Conservation (phyloP, 768 basidiomycete genomes). For the Russula sp. region DNA sequence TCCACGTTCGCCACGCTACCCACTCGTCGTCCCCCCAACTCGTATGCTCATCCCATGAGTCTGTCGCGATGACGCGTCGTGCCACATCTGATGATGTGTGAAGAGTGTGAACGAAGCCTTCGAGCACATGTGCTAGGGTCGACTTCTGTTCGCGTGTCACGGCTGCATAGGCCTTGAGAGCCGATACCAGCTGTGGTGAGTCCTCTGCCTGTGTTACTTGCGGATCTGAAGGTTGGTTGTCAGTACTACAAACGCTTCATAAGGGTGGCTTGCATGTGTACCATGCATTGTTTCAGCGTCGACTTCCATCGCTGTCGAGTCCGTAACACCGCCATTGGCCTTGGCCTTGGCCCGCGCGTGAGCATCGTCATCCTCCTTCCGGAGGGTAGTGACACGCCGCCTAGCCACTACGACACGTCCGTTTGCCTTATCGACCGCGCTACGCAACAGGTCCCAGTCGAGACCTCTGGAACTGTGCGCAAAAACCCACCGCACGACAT, state of each 20-base stretch:
- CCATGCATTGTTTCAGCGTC: slow-evolving; percentile 65
- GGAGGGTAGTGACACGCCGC: slow-evolving; percentile 61
- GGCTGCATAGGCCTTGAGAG: slow-evolving; percentile 67
- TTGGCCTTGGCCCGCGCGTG: slow-evolving; percentile 69
- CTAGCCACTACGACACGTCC: slow-evolving; percentile 77
- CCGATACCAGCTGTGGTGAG: slow-evolving; percentile 60
- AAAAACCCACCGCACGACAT: slow-evolving; percentile 86
- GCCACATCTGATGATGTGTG: slow-evolving; percentile 37
- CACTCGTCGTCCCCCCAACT: slow-evolving; percentile 70
- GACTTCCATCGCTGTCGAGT: slow-evolving; percentile 50
- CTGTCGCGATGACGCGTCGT: slow-evolving; percentile 51
- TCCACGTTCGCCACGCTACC: slow-evolving; percentile 83
- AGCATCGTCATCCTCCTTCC: slow-evolving; percentile 86
- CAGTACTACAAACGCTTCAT: background rate
- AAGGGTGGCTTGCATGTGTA: slow-evolving; percentile 28
- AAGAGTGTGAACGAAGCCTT: slow-evolving; percentile 54
- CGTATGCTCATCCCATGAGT: slow-evolving; percentile 62
- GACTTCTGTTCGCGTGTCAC: slow-evolving; percentile 71
- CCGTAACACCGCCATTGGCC: slow-evolving; percentile 32
- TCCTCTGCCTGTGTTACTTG: slow-evolving; percentile 46
- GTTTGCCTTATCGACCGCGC: slow-evolving; percentile 83
- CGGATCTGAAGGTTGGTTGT: slow-evolving; percentile 16
- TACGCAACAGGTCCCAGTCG: slow-evolving; percentile 82
- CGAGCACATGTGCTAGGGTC: slow-evolving; percentile 62
- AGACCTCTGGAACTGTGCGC: slow-evolving; percentile 47